A percentile compares a stretch with the other conserved stretches of the same genome.
phyloP scores from a whole-genome alignment of 2,329 filamentous ascomycete species.

The Lecanoromycetidae sp. region DNA sequence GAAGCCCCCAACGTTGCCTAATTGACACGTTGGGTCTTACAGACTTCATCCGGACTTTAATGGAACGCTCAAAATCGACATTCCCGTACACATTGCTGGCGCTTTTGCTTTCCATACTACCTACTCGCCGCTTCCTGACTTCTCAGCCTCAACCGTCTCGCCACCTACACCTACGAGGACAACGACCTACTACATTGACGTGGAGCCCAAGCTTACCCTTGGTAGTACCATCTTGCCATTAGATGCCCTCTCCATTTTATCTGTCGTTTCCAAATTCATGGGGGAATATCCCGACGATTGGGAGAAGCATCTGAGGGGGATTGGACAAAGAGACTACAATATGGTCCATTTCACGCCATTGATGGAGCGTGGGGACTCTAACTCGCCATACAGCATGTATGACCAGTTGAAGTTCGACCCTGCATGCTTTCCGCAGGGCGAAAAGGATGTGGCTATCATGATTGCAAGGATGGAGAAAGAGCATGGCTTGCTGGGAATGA shows the following conservation, averaged over 20 bases:
- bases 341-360: conserved; percentile 98
- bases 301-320: conserved; percentile 78
- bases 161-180: conserved; percentile 53
- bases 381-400: conserved; percentile 94
- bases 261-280: conserved; percentile 96
- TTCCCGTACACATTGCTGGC: conserved; percentile 70
- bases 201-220: conserved; percentile 67
- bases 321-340: conserved; percentile 87
- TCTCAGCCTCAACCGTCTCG: conserved; percentile 46
- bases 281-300: conserved; percentile 81
- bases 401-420: conserved; percentile 84
- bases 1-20: background rate
- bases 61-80: conserved; percentile 74
- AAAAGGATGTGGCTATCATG: conserved; percentile 66
- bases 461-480: conserved; percentile 72
- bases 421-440: conserved; percentile 68
- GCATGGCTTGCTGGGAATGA: conserved; percentile 74
- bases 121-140: conserved; percentile 73
- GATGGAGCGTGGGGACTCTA: conserved; percentile 75
- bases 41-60: conserved; percentile 90
- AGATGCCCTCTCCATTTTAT: conserved; percentile 81
- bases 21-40: conserved; percentile 18
- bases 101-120: conserved; percentile 92
- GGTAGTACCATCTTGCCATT: conserved; percentile 65
- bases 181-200: conserved; percentile 80